Base-by-base conservation (phyloP, 306 rosid species). In the Glycine tomentella region DNA sequence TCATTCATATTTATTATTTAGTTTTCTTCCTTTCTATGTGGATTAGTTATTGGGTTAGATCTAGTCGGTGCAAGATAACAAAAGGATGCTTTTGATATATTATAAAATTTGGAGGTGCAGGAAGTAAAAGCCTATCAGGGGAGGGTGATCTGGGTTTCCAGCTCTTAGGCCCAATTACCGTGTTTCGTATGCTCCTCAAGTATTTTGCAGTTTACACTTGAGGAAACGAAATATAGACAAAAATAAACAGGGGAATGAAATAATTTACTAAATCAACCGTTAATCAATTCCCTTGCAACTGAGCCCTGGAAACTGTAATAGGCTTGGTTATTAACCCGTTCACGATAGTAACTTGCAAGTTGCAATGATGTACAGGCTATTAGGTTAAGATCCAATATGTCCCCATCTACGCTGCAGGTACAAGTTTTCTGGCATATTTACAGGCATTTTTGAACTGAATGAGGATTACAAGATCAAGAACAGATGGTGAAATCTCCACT, bases 51-150 rank as follows among this genome's bases (percentile, higher is more conserved):
- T 65, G 40, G 44, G 6, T 75, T 50, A 74, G 81, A 69, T 80
- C 44, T 44, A 52, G 81, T 74, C 70, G 74, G 87, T 80, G 69
- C 53, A 50, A 48, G 55, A 72, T 25, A 25, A 25, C 31, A 1
- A 25, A 25, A 25, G 31, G 31, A 25, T 25, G 31, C 31, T 25
- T 25, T 62, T 1, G 31, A 25, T 1, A 25, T 25, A 25, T 25
- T 25, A 25, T 25, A 25, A 25, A 25, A 25, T 25, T 25, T 25
- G 31, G 31, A 25, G 31, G 2, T 25, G 31, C 31, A 25, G 31
- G 31, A 25, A 25, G 31, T 25, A 25, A 25, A 25, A 25, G 31
- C 31, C 31, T 25, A 11, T 56, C 16, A 9, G 42, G 61, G 57
- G 3, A 17, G 58, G 57, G 20, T 68, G 52, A 75, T 75, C 17